These are phyloP conservation scores for Diplodia scrobiculata DNA, from an alignment of 2,329 filamentous ascomycete species.

Conservation along the genomic window DNA sequence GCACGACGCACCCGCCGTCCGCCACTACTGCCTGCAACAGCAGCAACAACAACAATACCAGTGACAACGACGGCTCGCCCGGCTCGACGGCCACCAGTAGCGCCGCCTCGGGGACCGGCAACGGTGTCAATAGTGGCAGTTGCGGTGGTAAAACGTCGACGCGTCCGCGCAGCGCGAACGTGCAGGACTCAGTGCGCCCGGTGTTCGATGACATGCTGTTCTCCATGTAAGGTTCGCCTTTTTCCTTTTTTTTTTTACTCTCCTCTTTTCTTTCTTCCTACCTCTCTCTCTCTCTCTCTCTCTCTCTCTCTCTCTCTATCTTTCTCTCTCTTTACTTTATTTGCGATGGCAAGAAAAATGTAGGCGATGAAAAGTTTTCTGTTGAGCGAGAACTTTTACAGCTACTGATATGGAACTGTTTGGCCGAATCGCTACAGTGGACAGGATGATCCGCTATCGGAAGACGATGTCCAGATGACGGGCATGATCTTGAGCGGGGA, in stretches of 20 bases:
- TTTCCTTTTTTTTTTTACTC: neutral
- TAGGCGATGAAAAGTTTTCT: neutral
- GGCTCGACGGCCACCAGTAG: neutral
- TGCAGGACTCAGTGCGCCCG: conserved; percentile 9
- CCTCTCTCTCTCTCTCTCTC: neutral
- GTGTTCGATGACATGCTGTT: conserved; percentile 28
- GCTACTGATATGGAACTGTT: conserved; percentile 6
- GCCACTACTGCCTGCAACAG: neutral
- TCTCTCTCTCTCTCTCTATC: neutral
- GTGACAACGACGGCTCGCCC: conserved; percentile 10
- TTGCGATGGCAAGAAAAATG: neutral
- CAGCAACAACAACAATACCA: neutral
- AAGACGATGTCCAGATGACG: conserved; percentile 13
- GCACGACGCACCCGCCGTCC: neutral
- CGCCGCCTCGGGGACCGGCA: neutral
- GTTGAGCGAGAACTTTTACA: neutral
- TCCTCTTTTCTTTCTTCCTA: neutral
- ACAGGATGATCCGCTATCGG: conserved; percentile 24
- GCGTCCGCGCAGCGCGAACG: conserved; percentile 25
- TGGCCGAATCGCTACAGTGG: neutral
- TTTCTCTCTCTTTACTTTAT: neutral
- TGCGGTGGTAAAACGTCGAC: neutral
- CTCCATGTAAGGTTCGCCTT: conserved; percentile 25
- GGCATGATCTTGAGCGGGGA: neutral
- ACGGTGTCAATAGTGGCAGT: neutral